Base-by-base conservation (phyloP, 495 filamentous ascomycete species). In the Cercophora newfieldiana region DNA sequence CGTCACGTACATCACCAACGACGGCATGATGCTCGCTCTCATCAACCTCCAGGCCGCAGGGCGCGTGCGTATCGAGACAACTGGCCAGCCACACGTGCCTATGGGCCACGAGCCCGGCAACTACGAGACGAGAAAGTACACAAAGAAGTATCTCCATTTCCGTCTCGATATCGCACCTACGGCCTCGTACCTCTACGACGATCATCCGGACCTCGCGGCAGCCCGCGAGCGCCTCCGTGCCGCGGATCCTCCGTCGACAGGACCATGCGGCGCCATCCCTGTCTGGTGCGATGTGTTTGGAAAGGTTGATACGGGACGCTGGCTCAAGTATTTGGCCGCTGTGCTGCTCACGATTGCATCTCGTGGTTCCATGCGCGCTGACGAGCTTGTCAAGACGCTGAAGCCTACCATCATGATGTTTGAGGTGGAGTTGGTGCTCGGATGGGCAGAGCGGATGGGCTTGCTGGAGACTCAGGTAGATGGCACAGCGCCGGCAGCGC, bases 211-310 rank as follows among this genome's bases (percentile, higher is more conserved):
- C 0, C 59, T 91, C 0, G 26, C 71, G 62, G 59, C 76, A 68
- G 53, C 91, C 0, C 53, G 74, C 67, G 53, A 76, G 66, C 49
- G 74, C 68, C 33, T 81, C 76, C 4, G 60, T 66, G 24, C 72
- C 71, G 37, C 79, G 55, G 56, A 59, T 7, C 67, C 70, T 49
- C 78, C 76, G 18, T 58, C 71, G 26, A 12, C 57, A 30, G 72
- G 77, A 30, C 69, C 76, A 33, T 62, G 66, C 48, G 72, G 78
- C 68, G 71, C 86, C 72, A 69, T 91, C 21, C 93, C 93, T 0
- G 76, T 93, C 26, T 97, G 93, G 93, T 86, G 85, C 65, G 91
- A 92, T 74, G 89, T 96, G 54, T 86, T 91, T 58, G 87, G 85
- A 0, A 75, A 83, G 8, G 75, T 93, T 14, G 82, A 90, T 37